These are phyloP conservation scores for Tuber calosporum DNA, from an alignment of 495 filamentous ascomycete species.

Conservation along the genomic window DNA sequence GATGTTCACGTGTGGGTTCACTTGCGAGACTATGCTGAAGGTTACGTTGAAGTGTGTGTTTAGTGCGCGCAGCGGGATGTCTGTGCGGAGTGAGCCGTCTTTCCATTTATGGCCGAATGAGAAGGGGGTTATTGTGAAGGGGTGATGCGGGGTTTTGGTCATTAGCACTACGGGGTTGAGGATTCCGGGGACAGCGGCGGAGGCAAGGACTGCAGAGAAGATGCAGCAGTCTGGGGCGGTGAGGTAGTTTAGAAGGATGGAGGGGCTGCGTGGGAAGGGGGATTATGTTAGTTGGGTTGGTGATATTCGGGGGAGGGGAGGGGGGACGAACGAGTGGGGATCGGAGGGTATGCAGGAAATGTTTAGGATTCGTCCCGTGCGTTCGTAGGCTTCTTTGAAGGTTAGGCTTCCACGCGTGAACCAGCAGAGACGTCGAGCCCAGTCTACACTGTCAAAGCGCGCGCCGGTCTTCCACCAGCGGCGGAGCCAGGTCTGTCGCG, in stretches of 20 bases:
- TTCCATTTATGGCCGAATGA: slow-evolving; percentile 98
- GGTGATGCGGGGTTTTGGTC: slow-evolving; percentile 62
- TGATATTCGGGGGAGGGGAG: slow-evolving; percentile 52
- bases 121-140: slow-evolving; percentile 67
- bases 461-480: slow-evolving; percentile 92
- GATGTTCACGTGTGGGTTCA: slow-evolving; percentile 94
- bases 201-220: slow-evolving; percentile 93
- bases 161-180: slow-evolving; percentile 93
- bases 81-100: slow-evolving; percentile 84
- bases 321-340: slow-evolving; percentile 55
- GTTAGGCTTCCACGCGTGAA: slow-evolving; percentile 83
- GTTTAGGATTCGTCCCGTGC: slow-evolving; percentile 89
- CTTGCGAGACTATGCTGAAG: slow-evolving; percentile 91
- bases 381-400: slow-evolving; percentile 88
- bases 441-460: slow-evolving; percentile 84
- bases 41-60: slow-evolving; percentile 97
- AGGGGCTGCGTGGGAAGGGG: slow-evolving; percentile 16
- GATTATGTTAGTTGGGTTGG: slow-evolving; percentile 38
- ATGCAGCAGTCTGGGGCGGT: slow-evolving; percentile 95
- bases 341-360: slow-evolving; percentile 96
- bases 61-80: slow-evolving; percentile 87
- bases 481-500: slow-evolving; percentile 56
- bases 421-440: slow-evolving; percentile 82
- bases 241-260: slow-evolving; percentile 77
- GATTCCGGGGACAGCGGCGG: slow-evolving; percentile 92